Base-by-base conservation (phyloP, 208 protist species). In the Crithidia acanthocephali region DNA sequence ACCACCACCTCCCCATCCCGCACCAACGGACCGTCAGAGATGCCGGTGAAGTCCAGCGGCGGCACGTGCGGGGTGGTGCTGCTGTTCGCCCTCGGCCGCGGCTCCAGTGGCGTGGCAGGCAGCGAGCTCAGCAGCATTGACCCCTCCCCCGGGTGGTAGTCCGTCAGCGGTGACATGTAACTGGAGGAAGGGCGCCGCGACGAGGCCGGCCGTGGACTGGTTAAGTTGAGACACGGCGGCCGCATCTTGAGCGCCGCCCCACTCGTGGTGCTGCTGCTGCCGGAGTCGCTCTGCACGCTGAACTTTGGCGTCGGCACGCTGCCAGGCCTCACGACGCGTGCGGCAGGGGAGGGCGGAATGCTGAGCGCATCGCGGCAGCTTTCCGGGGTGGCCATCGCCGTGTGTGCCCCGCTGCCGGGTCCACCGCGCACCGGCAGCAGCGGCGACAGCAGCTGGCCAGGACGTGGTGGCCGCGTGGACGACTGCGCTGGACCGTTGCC, bases 11-110 rank as follows among this genome's bases (percentile, higher is more conserved):
- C 56, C 4, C 66, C 66, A 25, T 72, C 44, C 20, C 66, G 52
- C 53, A 72, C 66, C 28, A 72, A 23, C 35, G 66, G 66, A 1
- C 66, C 66, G 45, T 72, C 66, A 0, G 56, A 72, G 53, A 72
- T 58, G 57, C 40, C 23, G 66, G 32, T 64, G 22, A 72, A 72
- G 42, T 72, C 66, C 9, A 72, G 66, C 53, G 53, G 33, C 28
- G 66, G 66, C 22, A 72, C 56, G n/a, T 25, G 35, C 20, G 56
- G 56, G 9, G 35, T 47, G 33, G 56, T 42, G 56, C 33, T 47
- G 56, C 56, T 61, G 53, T 23, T 32, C 18, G 22, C 22, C 7
- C 50, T 2, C n/a, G 22, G 20, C 50, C 22, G 50, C 10, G 53
- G 53, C 16, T 6, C 28, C 3, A 61, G 56, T 33, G 56, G 56